Percentiles rank a stretch among this genome's conserved stretches.
These are phyloP conservation scores for Aphanomyces euteiches DNA, from an alignment of 352 stramenopile genomes.

Conservation along the genomic window DNA sequence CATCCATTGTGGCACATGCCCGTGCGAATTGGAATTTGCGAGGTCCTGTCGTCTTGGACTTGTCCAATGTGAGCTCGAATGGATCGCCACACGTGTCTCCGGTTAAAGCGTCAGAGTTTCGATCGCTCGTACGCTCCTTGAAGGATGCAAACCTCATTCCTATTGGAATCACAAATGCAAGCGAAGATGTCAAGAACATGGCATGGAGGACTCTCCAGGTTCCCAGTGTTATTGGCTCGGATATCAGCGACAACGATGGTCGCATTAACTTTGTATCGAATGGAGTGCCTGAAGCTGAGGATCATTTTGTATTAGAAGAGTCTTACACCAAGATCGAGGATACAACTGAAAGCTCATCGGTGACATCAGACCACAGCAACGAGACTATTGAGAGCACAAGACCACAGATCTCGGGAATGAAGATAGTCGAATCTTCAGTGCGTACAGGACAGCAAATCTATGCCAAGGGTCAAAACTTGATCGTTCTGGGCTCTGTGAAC, in stretches of 20 bases:
- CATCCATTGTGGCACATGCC: conserved; percentile 6
- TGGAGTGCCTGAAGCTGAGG: neutral
- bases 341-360: neutral
- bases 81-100: conserved; percentile 28
- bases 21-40: conserved; percentile 19
- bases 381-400: too few species aligned
- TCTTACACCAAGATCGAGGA: neutral
- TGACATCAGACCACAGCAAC: too few species aligned
- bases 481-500: conserved; percentile 82
- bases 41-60: conserved; percentile 23
- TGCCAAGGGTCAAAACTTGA: conserved; percentile 70
- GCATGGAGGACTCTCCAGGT: conserved; percentile 48
- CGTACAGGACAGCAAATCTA: conserved; percentile 87
- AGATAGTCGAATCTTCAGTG: conserved; percentile 70
- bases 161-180: conserved; percentile 79
- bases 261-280: neutral
- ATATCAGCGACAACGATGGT: conserved; percentile 34
- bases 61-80: conserved; percentile 29
- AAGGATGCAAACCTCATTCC: conserved; percentile 38
- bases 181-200: conserved; percentile 75
- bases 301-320: conserved; percentile 1
- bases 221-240: conserved; percentile 74
- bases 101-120: conserved; percentile 12
- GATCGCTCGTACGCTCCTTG: conserved; percentile 10
- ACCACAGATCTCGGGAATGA: conserved; percentile 13